phyloP scores from a whole-genome alignment of 192 early-diverging fungal species.

The Obelidium mucronatum region DNA sequence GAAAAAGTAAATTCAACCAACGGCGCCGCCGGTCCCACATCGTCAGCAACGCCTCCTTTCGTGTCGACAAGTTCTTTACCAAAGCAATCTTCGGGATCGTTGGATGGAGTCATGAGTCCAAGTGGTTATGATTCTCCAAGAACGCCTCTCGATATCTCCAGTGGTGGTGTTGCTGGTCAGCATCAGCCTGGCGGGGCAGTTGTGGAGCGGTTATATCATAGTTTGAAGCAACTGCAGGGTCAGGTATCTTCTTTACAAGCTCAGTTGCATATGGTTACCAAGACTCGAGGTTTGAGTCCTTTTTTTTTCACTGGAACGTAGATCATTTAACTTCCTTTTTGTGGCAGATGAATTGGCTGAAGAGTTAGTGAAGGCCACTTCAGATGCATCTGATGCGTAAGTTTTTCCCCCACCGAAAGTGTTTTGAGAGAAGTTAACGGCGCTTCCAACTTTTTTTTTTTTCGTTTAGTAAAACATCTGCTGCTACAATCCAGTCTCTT shows the following conservation, averaged over 20 bases:
- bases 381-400: slow-evolving; percentile 71
- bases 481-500: slow-evolving; percentile 40
- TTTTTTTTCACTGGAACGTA: slow-evolving; percentile 44
- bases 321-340: slow-evolving; percentile 17
- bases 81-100: neutral
- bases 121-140: neutral
- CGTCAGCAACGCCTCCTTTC: neutral
- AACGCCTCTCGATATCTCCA: neutral
- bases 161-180: slow-evolving; percentile 5
- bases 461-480: neutral
- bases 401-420: slow-evolving; percentile 26
- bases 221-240: slow-evolving; percentile 68
- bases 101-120: neutral
- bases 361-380: slow-evolving; percentile 72
- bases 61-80: neutral
- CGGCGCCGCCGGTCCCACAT: neutral
- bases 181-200: slow-evolving; percentile 18
- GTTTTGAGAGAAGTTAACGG: neutral
- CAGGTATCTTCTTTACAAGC: slow-evolving; percentile 70
- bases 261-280: slow-evolving; percentile 68
- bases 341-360: slow-evolving; percentile 78
- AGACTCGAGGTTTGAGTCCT: too few species aligned
- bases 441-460: slow-evolving; percentile 3
- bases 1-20: slow-evolving; percentile 10
- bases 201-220: slow-evolving; percentile 67